phyloP scores from a whole-genome alignment of 1,284 basidiomycete species.

The Cutaneotrichosporon cyanovorans region DNA sequence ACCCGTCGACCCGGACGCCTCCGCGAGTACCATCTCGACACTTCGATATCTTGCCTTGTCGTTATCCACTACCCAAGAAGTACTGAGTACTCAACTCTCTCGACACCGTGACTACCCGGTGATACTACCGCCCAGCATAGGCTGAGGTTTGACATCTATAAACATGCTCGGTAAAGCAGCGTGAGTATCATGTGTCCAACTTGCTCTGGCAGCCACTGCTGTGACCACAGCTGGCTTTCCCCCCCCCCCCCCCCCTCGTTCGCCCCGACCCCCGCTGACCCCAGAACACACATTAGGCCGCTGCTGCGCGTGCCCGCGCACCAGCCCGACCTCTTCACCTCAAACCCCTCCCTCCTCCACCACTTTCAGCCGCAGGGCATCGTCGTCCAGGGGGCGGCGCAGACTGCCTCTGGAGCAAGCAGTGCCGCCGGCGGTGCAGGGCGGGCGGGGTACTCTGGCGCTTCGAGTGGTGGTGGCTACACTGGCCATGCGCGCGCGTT shows the following conservation, averaged over 20 bases:
- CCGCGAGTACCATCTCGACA: no score
- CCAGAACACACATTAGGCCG: conserved; percentile 42
- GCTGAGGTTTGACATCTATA: conserved; percentile 10
- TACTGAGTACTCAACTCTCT: no score
- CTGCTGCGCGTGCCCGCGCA: conserved; percentile 35
- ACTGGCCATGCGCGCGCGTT: conserved; percentile 42
- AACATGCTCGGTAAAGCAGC: conserved; percentile 42
- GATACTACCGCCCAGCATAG: conserved; percentile 7
- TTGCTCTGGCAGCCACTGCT: no score
- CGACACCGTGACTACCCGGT: no score
- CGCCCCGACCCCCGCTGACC: no score
- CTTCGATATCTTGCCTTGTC: no score
- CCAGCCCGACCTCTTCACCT: conserved; percentile 43
- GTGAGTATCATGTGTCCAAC: no score
- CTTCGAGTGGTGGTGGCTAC: conserved; percentile 31
- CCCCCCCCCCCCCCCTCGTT: no score
- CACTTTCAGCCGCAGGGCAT: conserved; percentile 31
- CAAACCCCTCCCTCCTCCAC: conserved; percentile 44
- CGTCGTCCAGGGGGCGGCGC: conserved; percentile 20
- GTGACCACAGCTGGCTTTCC: no score
- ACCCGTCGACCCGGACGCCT: no score
- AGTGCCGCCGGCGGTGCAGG: conserved; percentile 28
- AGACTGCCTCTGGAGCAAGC: conserved; percentile 14
- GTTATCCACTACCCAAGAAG: no score
- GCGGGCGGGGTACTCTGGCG: conserved; percentile 31